These are phyloP conservation scores for Wallacemonas rigidus DNA, from an alignment of 208 protist species.

Conservation along the genomic window DNA sequence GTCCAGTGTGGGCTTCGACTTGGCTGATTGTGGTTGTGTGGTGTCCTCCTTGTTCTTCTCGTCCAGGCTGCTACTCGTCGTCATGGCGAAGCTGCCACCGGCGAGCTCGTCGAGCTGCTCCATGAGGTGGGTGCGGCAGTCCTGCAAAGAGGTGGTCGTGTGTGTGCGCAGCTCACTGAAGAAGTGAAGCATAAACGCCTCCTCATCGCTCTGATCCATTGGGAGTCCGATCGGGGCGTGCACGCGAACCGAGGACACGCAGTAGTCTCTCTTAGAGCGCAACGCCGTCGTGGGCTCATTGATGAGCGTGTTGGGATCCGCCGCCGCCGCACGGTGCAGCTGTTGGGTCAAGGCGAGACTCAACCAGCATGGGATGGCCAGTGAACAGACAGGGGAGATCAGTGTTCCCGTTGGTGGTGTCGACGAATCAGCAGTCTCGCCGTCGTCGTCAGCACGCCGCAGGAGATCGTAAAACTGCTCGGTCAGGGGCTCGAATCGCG, in stretches of 20 bases:
- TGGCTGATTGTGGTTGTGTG: too few species aligned
- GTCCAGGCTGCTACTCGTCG: neutral
- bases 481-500: constrained; percentile 7
- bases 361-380: constrained; percentile 14
- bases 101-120: constrained; percentile 14
- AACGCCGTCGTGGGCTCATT: neutral
- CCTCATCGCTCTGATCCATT: constrained; percentile 18
- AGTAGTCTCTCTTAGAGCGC: neutral
- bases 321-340: constrained; percentile 1
- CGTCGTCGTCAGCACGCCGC: neutral
- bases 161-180: constrained; percentile 2
- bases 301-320: neutral
- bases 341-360: constrained; percentile 13
- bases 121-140: neutral
- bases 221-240: constrained; percentile 3
- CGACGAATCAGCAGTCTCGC: neutral
- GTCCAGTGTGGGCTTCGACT: neutral
- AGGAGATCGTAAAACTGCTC: constrained; percentile 16
- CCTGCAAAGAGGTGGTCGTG: neutral
- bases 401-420: neutral
- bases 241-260: constrained; percentile 15
- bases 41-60: too few species aligned
- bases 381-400: constrained; percentile 5
- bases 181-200: constrained; percentile 11
- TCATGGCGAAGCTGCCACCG: neutral